Base-by-base conservation (phyloP, 139 green algal species). In the Penium margaritaceum region DNA sequence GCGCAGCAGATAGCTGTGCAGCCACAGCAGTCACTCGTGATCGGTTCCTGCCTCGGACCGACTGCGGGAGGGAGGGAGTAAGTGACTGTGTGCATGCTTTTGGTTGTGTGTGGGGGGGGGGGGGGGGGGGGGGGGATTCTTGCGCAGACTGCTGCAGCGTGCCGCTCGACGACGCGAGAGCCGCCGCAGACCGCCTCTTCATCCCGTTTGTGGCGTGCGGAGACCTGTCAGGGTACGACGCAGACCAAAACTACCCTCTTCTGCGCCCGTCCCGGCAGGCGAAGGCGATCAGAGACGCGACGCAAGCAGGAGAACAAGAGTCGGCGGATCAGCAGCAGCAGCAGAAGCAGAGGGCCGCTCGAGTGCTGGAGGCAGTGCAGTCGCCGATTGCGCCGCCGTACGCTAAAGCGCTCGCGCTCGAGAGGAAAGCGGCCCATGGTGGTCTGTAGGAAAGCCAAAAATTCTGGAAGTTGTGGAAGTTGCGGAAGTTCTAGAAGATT, bases 131-230 rank as follows among this genome's bases (percentile, higher is more conserved):
- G n/a, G n/a, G n/a, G n/a, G n/a, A n/a, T 33, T 17, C 27, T 9
- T 3, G 5, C 44, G 9, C 53, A 69, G 74, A 81, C 7, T 81
- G 46, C 27, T 57, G 53, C 12, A 71, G 44, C 37, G 36, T 35
- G 5, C 15, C 63, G 24, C 33, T 77, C 7, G 72, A 83, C 29
- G 73, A 35, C n/a, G n/a, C n/a, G n/a, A n/a, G n/a, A n/a, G n/a
- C n/a, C n/a, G n/a, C n/a, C 29, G 30, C 72, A 7, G 57, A 84
- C 66, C 34, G 74, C 15, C 21, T 70, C 1, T 33, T 93, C 29
- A 84, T 98, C 1, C 92, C 91, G 0, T 98, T 98, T 70, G 44
- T 99, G 24, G 89, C 91, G 6, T 98, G 94, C 74, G 94, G 92
- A 0, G 91, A 96, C 78, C 80, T 97, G 24, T 75, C 41, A 27